Percentiles rank a stretch among this genome's conserved stretches.
Evolutionary conservation across 2,329 filamentous ascomycete species (phyloP).

Genomic region (Fusarium kyushuense): DNA sequence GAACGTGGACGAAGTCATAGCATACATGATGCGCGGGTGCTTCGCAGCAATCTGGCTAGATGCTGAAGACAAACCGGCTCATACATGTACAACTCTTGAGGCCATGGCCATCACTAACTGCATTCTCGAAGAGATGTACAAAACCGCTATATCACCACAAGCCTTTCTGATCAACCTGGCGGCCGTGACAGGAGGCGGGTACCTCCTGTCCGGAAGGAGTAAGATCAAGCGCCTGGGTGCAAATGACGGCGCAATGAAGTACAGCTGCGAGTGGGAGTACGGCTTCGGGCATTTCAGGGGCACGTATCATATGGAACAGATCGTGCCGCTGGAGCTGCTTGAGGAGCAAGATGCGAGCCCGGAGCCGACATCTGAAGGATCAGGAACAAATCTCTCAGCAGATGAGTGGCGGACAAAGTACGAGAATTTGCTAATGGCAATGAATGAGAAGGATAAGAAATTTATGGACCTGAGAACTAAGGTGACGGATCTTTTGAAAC

Average conservation of each 20-base stretch:
- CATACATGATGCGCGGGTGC: slow-evolving; percentile 64
- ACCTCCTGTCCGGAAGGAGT: slow-evolving; percentile 60
- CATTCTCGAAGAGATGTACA: slow-evolving; percentile 65
- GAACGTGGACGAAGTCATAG: slow-evolving; percentile 69
- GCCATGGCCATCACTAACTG: slow-evolving; percentile 65
- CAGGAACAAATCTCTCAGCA: slow-evolving; percentile 45
- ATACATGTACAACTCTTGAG: slow-evolving; percentile 63
- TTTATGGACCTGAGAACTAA: slow-evolving; percentile 58
- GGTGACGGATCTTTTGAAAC: slow-evolving; percentile 56
- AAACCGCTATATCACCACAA: slow-evolving; percentile 63
- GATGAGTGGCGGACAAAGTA: slow-evolving; percentile 66
- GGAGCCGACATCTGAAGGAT: slow-evolving; percentile 32
- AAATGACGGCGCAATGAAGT: slow-evolving; percentile 57
- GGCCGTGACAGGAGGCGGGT: slow-evolving; percentile 65
- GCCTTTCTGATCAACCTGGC: slow-evolving; percentile 71
- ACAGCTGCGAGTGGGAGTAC: slow-evolving; percentile 67
- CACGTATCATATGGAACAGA: slow-evolving; percentile 65
- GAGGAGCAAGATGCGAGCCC: slow-evolving; percentile 46
- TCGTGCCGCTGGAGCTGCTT: slow-evolving; percentile 59
- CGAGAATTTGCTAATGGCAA: slow-evolving; percentile 67
- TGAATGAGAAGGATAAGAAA: slow-evolving; percentile 69
- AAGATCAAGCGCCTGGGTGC: slow-evolving; percentile 60
- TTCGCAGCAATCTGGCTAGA: slow-evolving; percentile 66
- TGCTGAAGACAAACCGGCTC: slow-evolving; percentile 56
- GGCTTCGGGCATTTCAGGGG: slow-evolving; percentile 65